Conservation (phyloP, 2,329 filamentous ascomycete species). For the Penicillium sp. region DNA sequence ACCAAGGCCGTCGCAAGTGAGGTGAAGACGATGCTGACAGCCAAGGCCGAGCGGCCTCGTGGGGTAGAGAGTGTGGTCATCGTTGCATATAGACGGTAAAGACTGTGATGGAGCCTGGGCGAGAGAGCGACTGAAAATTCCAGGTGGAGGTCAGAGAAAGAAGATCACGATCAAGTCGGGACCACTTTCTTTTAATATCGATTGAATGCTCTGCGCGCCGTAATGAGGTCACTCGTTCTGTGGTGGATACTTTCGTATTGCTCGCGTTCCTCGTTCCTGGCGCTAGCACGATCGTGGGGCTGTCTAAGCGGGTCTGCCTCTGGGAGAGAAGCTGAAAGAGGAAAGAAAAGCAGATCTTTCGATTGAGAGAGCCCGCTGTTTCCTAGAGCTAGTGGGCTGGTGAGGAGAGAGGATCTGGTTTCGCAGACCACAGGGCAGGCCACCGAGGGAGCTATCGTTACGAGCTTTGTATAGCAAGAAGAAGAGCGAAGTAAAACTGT, state of each 20-base stretch:
- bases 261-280: constrained; percentile 1
- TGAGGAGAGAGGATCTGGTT: not conserved
- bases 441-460: constrained; percentile 6
- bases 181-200: constrained; percentile 17
- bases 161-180: constrained; percentile 13
- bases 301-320: not conserved
- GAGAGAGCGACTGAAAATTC: not conserved
- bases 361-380: not conserved
- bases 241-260: not conserved
- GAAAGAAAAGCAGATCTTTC: constrained; percentile 9
- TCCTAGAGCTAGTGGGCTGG: not conserved
- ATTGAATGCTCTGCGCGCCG: not conserved
- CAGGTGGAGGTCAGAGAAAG: not conserved
- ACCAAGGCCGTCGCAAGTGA: constrained; percentile 40
- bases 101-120: not conserved
- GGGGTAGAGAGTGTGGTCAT: constrained; percentile 34
- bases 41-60: constrained; percentile 34
- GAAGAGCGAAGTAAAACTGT: too few relatives aligned
- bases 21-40: constrained; percentile 37
- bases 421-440: not conserved
- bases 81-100: constrained; percentile 16
- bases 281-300: constrained; percentile 9
- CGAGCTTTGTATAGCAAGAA: constrained; percentile 9
- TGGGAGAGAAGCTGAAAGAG: not conserved
- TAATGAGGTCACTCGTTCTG: not conserved